Conservation (phyloP, 208 protist genomes). For the Trypanosomatidae sp. region DNA sequence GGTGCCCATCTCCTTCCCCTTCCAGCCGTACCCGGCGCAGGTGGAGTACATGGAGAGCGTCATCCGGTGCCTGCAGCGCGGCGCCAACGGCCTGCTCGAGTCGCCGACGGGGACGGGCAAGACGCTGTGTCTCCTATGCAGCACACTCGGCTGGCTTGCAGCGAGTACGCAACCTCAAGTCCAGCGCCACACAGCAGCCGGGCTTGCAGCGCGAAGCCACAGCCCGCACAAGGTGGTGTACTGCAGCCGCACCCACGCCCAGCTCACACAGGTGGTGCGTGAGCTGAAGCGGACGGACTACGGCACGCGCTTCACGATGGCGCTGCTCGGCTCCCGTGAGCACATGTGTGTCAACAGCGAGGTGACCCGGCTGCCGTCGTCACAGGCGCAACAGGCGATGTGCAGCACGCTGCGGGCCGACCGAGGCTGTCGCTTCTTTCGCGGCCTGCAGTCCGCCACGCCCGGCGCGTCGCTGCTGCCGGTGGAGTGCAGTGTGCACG, state of each 20-base stretch:
- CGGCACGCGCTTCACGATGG: slow-evolving; percentile 59
- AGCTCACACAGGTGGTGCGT: slow-evolving; percentile 97
- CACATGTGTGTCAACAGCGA: slow-evolving; percentile 97
- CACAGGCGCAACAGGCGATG: slow-evolving; percentile 65
- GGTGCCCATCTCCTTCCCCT: slow-evolving; percentile 88
- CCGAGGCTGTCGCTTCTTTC: slow-evolving; percentile 74
- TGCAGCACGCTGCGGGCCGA: slow-evolving; percentile 73
- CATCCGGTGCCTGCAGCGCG: slow-evolving; percentile 78
- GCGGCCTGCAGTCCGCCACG: slow-evolving; percentile 40
- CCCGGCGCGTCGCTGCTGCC: slow-evolving; percentile 12
- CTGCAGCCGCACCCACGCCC: slow-evolving; percentile 97
- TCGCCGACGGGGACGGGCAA: slow-evolving; percentile 98
- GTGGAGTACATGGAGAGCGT: slow-evolving; percentile 95
- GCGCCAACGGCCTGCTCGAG: slow-evolving; percentile 95
- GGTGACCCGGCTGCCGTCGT: slow-evolving; percentile 62
- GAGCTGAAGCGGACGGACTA: slow-evolving; percentile 96
- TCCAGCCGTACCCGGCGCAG: slow-evolving; percentile 93
- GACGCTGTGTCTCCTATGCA: slow-evolving; percentile 96
- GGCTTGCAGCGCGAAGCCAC: background rate
- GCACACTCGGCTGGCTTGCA: slow-evolving; percentile 90
- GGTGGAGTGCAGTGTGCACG: slow-evolving; percentile 56
- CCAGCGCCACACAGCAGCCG: slow-evolving; percentile 2
- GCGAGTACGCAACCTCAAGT: background rate
- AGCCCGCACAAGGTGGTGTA: slow-evolving; percentile 87
- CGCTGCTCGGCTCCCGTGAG: slow-evolving; percentile 94